phyloP scores from a whole-genome alignment of 1,284 basidiomycete genomes.

The Pyrrhoderma noxium region DNA sequence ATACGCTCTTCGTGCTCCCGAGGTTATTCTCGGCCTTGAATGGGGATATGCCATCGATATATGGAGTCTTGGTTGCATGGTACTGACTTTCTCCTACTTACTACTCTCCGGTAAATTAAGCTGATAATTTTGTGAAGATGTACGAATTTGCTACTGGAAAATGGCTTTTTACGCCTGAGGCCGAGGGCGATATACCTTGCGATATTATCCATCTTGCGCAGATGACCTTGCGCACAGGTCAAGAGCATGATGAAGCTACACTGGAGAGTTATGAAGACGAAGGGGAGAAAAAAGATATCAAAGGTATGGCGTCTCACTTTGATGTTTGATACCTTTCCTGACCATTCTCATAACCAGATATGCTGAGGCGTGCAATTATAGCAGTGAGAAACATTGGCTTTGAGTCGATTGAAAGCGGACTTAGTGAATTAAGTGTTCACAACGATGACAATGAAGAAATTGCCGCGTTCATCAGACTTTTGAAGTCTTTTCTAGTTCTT shows the following conservation, averaged over 20 bases:
- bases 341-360: not conserved
- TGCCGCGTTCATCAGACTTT: not conserved
- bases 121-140: not conserved
- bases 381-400: not conserved
- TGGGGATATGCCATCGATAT: slow-evolving; percentile 31
- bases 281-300: not conserved
- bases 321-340: not conserved
- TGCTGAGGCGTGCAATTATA: slow-evolving; percentile 1
- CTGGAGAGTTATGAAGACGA: not conserved
- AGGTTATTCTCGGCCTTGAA: slow-evolving; percentile 29
- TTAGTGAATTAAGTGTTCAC: not conserved
- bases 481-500: not conserved
- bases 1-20: slow-evolving; percentile 29
- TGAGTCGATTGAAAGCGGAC: not conserved
- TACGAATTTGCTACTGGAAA: slow-evolving; percentile 2
- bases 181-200: slow-evolving; percentile 19
- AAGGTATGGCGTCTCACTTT: not conserved
- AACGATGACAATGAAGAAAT: not conserved
- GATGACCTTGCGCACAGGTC: slow-evolving; percentile 21
- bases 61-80: slow-evolving; percentile 33
- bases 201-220: slow-evolving; percentile 25
- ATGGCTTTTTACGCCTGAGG: slow-evolving; percentile 12
- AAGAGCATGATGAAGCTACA: slow-evolving; percentile 17
- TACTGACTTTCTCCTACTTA: slow-evolving; percentile 10
- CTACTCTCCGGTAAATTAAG: not conserved